phyloP scores from a whole-genome alignment of 148 eudicot genomes.

The Salicornia ramosissima region DNA sequence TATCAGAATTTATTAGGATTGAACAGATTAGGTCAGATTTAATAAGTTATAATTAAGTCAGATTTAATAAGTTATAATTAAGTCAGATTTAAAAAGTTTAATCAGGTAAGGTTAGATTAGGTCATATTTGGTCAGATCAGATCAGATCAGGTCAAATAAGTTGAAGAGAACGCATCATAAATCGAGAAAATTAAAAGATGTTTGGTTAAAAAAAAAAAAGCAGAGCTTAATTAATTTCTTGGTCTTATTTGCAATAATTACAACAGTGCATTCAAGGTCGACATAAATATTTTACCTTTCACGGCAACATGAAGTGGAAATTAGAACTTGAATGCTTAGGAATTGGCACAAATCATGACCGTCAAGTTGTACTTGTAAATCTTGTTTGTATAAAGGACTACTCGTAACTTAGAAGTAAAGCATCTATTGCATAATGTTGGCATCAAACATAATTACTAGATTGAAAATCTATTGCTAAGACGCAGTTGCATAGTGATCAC shows the following conservation, averaged over 20 bases:
- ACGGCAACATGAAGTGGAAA: neutral
- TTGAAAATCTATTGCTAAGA: too few relatives aligned
- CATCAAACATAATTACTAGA: neutral
- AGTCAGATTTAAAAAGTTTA: too few relatives aligned
- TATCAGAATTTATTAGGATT: too few relatives aligned
- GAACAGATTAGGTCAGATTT: too few relatives aligned
- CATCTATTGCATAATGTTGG: neutral
- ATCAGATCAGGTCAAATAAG: too few relatives aligned
- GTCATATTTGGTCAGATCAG: too few relatives aligned
- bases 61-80: too few relatives aligned
- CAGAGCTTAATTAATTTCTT: neutral
- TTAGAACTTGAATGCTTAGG: neutral
- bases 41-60: too few relatives aligned
- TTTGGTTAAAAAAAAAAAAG: neutral
- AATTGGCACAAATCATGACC: neutral
- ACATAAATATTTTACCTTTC: neutral
- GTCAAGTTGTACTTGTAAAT: neutral
- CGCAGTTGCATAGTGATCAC: too few relatives aligned
- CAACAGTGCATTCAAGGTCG: neutral
- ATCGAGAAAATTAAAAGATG: too few relatives aligned
- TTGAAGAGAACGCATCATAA: too few relatives aligned
- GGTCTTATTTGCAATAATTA: neutral
- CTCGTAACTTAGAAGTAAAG: neutral
- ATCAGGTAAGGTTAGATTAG: too few relatives aligned
- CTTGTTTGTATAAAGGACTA: neutral